Base-by-base conservation (phyloP, 192 early-diverging fungal species). In the Tieghemiomyces parasiticus region DNA sequence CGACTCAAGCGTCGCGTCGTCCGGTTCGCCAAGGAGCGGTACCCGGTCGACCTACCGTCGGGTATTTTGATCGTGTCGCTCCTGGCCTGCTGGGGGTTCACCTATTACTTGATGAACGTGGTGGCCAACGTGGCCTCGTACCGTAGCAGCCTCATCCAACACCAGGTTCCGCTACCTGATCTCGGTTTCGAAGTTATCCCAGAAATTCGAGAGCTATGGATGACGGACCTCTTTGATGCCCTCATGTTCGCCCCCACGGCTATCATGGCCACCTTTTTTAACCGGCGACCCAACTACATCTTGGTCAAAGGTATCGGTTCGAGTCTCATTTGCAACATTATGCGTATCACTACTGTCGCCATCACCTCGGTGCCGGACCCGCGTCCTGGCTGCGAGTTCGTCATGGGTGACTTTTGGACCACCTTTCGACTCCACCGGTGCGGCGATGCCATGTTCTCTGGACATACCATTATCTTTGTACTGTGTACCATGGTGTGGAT, bases 351-450 rank as follows among this genome's bases (percentile, higher is more conserved):
- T 32, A 81, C 79, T 2, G 73, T 84, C 56, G 79, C 78, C 25
- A 80, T 84, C 55, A 84, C 82, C 0, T 80, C 78, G 32, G 70
- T 80, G 34, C 82, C 82, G 4, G 82, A 84, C 45, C 78, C 82
- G 1, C 76, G 82, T 1, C 65, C 72, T 2, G 68, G 72, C 1
- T 84, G 82, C 60, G 67, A 77, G 51, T 79, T 76, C 52, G 75
- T 71, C 2, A 24, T 65, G 2, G 77, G 73, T 47, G 74, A 79
- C 35, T 72, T 81, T 60, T 81, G 82, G 48, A 76, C 77, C 1
- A 67, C 76, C 3, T 82, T 84, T 53, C 59, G 66, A 16, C 33
- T 79, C 35, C 80, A 82, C 30, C 67, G 80, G 8, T 84, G 82
- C 63, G 82, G 82, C 30, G 82, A 84, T 44, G 74, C 73, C 25